Evolutionary conservation across 257 asterid species (phyloP), one percentile per base, ranked within the genome.

Genomic region (Cruciata laevipes): DNA sequence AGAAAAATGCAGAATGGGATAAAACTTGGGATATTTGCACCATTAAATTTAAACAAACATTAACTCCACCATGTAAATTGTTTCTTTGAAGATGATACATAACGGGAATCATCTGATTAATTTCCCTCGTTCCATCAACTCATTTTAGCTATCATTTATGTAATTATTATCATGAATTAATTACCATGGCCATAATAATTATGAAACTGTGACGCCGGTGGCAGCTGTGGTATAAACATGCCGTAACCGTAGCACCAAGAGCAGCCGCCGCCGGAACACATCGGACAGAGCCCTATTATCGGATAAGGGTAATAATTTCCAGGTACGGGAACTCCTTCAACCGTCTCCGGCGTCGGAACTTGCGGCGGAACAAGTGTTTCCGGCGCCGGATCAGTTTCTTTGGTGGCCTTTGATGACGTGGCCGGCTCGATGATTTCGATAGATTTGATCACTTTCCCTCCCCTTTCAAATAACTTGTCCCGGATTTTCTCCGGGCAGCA

Each of bases 401-500:
- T 52, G 18, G 70, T 42, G 1, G 69, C 49, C 3, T 73, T 70
- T 2, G 70, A 59, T 32, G 69, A 42, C 51, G 3, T 16, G 0
- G 4, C 49, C 4, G 49, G 83, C 7, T 71, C 86, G 16, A 69
- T 55, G 31, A 91, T 91, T 21, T 79, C 88, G 52, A 91, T 89
- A 66, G 85, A 80, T 67, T 84, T 79, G 65, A 91, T 91, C 0
- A 72, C 74, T 51, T 73, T 79, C 13, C 89, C 75, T 44, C 91
- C 96, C 63, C 71, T 84, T 27, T 67, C 67, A 33, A 82, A 81
- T 25, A 91, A 64, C 72, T 85, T 87, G 77, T 89, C 94, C n/a
- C 95, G 90, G 55, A 89, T 77, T 40, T 76, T 87, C 79, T 91
- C 96, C 1, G 96, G 98, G 78, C 86, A 82, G 66, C 95, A 85